Evolutionary conservation across 2,329 filamentous ascomycete genomes (phyloP), one percentile per base, ranked within the genome.

Genomic region (Rasamsonia emersonii): DNA sequence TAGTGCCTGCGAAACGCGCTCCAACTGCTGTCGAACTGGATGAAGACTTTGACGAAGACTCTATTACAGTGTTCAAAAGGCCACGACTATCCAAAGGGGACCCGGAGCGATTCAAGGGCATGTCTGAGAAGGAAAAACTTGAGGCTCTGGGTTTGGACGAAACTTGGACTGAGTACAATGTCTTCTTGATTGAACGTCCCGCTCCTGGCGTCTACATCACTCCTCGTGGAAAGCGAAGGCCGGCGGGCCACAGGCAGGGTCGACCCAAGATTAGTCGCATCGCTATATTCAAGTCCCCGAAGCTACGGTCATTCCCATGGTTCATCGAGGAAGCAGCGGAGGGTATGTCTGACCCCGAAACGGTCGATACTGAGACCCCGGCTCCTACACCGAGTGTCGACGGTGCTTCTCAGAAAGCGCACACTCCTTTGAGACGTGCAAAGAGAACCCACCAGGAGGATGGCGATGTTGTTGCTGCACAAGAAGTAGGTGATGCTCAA

Each of bases 191-290:
- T 28, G 51, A 61, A 17, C 55, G 56, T n/a, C 44, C 51, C 9
- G 39, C 35, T 3, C 47, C 58, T 9, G 62, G 64, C 7, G 48
- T 64, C 8, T 65, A 63, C 36, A 35, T 65, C 15, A 64, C 63
- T 8, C 47, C 57, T 3, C 45, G 44, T 23, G 60, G 60, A 11
- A 56, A 51, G 34, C 51, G 59, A 20, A 49, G 58, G 31, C 54
- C 59, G 13, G 43, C 47, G n/a, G 59, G 55, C 2, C 58, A 54
- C 32, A 45, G 40, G 23, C 52, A 52, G 43, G 60, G 60, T 11
- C 59, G 60, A 6, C 58, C 60, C 21, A 46, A 46, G 19, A 50
- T 45, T 31, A 61, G 58, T 25, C 51, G 55, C n/a, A 46, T 64
- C 30, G 59, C 55, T 3, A 46, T 63, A 4, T 59, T 64, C 36